Conservation (phyloP, 768 basidiomycete genomes). For the Grammothele lineata region DNA sequence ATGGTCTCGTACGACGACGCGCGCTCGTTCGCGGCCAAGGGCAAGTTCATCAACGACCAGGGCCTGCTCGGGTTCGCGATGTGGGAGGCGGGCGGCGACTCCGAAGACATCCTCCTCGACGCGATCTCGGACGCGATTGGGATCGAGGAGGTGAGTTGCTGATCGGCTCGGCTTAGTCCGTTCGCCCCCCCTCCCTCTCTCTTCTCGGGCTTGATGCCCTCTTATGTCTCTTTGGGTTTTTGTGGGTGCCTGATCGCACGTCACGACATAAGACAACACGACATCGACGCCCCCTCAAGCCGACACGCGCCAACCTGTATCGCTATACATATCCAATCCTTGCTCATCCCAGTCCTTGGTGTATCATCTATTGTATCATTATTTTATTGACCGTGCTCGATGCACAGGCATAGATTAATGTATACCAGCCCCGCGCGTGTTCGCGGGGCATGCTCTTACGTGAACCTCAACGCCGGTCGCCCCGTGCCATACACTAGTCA, state of each 20-base stretch:
- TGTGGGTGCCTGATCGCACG: neutral
- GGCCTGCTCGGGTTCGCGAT: slow-evolving; percentile 41
- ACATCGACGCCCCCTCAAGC: slow-evolving; percentile 10
- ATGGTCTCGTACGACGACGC: slow-evolving; percentile 34
- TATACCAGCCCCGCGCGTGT: slow-evolving; percentile 11
- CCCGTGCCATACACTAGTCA: too few species aligned
- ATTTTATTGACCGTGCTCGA: slow-evolving; percentile 16
- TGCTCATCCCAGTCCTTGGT: slow-evolving; percentile 3
- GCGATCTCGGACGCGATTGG: slow-evolving; percentile 38
- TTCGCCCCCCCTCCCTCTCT: neutral
- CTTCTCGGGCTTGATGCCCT: slow-evolving; percentile 5
- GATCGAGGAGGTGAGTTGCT: slow-evolving; percentile 19
- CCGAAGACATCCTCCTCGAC: slow-evolving; percentile 49
- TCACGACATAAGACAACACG: slow-evolving; percentile 1
- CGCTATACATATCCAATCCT: slow-evolving; percentile 4
- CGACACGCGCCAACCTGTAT: slow-evolving; percentile 13
- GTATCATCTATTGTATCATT: slow-evolving; percentile 11
- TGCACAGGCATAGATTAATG: slow-evolving; percentile 9
- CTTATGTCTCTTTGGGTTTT: neutral
- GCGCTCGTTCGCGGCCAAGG: slow-evolving; percentile 35
- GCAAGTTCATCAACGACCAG: slow-evolving; percentile 31
- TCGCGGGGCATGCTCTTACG: too few species aligned
- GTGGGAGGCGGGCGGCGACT: slow-evolving; percentile 44
- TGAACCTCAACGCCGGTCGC: too few species aligned
- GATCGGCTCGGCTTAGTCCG: neutral